These are phyloP conservation scores for Podospora pseudopauciseta DNA, from an alignment of 495 filamentous ascomycete species.

Conservation along the genomic window DNA sequence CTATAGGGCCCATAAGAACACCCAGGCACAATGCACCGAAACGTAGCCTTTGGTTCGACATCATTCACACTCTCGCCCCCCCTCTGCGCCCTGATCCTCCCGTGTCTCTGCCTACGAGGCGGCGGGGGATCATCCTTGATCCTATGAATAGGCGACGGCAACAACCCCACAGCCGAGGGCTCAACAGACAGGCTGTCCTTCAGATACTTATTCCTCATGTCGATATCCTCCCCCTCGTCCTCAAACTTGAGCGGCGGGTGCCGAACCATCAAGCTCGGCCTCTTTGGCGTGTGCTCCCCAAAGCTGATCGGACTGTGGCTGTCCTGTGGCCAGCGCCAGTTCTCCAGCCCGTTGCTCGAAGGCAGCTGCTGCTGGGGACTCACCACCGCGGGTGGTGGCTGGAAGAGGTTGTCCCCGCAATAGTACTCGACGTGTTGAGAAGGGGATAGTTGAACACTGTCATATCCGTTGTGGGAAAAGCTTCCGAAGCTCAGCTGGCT, in stretches of 20 bases:
- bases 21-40: constrained; percentile 29
- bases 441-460: constrained; percentile 14
- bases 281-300: constrained; percentile 8
- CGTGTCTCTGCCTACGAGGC: constrained; percentile 1
- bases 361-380: constrained; percentile 11
- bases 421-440: constrained; percentile 21
- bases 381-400: constrained; percentile 7
- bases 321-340: constrained; percentile 8
- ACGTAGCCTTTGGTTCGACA: background rate
- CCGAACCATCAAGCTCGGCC: background rate
- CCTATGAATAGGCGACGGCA: background rate
- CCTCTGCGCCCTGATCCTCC: background rate
- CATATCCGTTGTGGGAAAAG: constrained; percentile 9
- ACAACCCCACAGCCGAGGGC: background rate
- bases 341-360: constrained; percentile 7
- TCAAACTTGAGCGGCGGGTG: background rate
- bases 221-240: constrained; percentile 19
- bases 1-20: constrained; percentile 50
- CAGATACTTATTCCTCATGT: constrained; percentile 4
- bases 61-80: background rate
- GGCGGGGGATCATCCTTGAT: background rate
- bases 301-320: constrained; percentile 28
- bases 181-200: background rate
- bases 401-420: constrained; percentile 14
- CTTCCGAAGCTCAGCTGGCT: constrained; percentile 10